Base-by-base conservation (phyloP, 768 basidiomycete species). In the Austroboletus eburneus region DNA sequence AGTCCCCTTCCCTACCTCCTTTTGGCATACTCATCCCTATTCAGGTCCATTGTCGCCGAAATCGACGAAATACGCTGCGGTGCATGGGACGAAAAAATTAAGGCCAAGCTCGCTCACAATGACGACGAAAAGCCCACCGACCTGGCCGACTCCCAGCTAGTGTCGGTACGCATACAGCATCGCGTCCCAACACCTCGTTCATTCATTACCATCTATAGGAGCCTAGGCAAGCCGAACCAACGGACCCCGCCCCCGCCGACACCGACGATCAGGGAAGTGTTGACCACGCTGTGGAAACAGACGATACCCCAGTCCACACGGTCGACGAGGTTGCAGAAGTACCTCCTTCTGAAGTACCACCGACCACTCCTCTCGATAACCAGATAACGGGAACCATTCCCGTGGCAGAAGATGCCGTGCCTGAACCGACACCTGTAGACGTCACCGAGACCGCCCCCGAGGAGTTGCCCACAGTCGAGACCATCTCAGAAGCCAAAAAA, bases 31-130 rank as follows among this genome's bases (percentile, higher is more conserved):
- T 34, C 17, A 12, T 30, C 12, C 30, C 16, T 27, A 27, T 27
- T 8, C 8, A 91, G 90, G 65, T 67, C 65, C 27, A 71, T 92
- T 13, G 73, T 83, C 17, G 67, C 75, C 3, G 91, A 94, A 65
- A 88, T 93, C 37, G 80, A 87, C 41, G 80, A 81, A 2, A 86
- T 92, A 50, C 81, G 83, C 22, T 69, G 75, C 12, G 88, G 89
- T 1, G 64, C 67, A 43, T 80, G 81, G 78, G 85, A 87, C 56
- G 70, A 72, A 40, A 68, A 67, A 54, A 76, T 85, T 16, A 65
- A 56, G 49, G 58, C 59, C 46, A 55, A 72, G 51, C 59, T 69
- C 57, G 58, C 27, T 24, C 40, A 29, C 20, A 51, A 46, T 42
- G 46, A 33, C 32, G 27, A 12, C 27, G 30, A 40, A 12, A 43